Conservation (phyloP, 805 yeast species). For the Kregervanrija pseudodelftensis region DNA sequence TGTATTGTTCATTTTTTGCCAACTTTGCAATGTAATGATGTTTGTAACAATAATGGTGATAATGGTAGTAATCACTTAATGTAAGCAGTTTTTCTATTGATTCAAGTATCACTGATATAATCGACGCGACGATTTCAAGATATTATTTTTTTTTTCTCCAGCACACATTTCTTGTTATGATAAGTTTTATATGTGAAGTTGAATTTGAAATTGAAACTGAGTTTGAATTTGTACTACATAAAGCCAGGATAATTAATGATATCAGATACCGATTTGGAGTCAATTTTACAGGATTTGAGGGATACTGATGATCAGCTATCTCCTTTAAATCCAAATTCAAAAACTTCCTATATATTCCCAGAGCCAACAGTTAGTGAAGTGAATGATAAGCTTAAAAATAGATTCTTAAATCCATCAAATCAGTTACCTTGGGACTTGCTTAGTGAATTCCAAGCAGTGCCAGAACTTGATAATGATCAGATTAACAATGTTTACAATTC, state of each 20-base stretch:
- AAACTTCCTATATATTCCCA: constrained; percentile 7
- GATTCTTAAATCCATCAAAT: constrained; percentile 56
- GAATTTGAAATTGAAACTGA: too few relatives aligned
- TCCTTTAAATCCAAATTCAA: constrained; percentile 14
- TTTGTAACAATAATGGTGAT: too few relatives aligned
- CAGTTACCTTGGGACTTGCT: constrained; percentile 64
- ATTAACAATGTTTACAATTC: constrained; percentile 32
- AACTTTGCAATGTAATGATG: too few relatives aligned
- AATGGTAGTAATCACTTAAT: too few relatives aligned
- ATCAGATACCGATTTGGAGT: constrained; percentile 7
- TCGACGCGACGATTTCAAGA: background rate
- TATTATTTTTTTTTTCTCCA: background rate
- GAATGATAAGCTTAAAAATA: constrained; percentile 24
- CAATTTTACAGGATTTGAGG: constrained; percentile 5
- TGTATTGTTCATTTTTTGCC: too few relatives aligned
- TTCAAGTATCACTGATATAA: too few relatives aligned
- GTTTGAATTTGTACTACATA: too few relatives aligned
- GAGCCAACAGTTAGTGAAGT: constrained; percentile 9
- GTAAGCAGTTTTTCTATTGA: too few relatives aligned
- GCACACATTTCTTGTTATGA: background rate
- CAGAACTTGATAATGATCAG: constrained; percentile 26
- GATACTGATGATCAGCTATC: constrained; percentile 1
- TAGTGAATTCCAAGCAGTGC: constrained; percentile 57
- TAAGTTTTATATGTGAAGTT: too few relatives aligned
- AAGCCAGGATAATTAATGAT: too few relatives aligned